Base-by-base conservation (phyloP, 345 rosid genomes). In the Eucalyptus regnans region DNA sequence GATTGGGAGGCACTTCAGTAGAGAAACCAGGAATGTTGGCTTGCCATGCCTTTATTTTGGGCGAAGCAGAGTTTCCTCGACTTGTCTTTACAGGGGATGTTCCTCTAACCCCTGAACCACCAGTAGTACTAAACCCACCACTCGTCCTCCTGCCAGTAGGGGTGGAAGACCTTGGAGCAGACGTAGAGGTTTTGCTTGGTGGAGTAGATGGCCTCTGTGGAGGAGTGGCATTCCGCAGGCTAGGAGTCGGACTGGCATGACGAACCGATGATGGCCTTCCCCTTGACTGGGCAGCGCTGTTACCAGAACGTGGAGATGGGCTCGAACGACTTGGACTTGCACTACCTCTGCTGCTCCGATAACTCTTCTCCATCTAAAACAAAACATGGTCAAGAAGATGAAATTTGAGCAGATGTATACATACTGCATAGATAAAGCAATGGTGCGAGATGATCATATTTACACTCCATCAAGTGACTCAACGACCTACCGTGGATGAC, bases 1-100 rank as follows among this genome's bases (percentile, higher is more conserved):
- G 99, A 94, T 97, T 98, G n/a, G 99, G 99, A 3, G 99, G 99
- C 79, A 95, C 99, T 87, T 98, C 99, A 91, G 95, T 93, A 83
- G 99, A 95, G 93, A 98, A 97, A 88, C 99, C 99, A 76, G 99
- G 96, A 58, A 98, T 94, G 89, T 95, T 97, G 88, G 98, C 93
- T 90, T 97, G 99, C 99, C 98, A 97, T 86, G 96, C 97, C 87
- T 93, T 95, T 89, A 95, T 92, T 93, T 97, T 97, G 79, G 99
- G 99, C 33, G 99, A 98, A 86, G 96, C 92, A 89, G 99, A 97
- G 92, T 93, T 98, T 90, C 98, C 99, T 88, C 96, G 90, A 87
- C 91, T 94, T 86, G 95, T 91, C 88, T 95, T 94, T 85, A 92
- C 89, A 25, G 99, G 98, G 89, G 99, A 97, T 88, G 94, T 92